Evolutionary conservation across 2,329 filamentous ascomycete genomes (phyloP).

Genomic region (Plenodomus biglobosus): DNA sequence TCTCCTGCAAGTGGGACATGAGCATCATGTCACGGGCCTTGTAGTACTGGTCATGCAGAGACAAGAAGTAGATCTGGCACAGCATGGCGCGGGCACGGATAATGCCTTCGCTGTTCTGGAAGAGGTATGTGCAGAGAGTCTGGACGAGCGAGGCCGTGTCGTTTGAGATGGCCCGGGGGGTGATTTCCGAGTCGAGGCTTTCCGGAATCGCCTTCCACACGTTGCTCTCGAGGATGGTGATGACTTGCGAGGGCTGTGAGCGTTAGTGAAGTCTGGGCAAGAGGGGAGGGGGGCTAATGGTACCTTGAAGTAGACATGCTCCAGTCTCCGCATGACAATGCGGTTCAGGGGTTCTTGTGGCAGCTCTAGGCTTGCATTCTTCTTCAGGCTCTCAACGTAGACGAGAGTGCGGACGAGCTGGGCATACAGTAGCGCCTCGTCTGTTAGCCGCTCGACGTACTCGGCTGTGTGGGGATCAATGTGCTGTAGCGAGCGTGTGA

Average conservation of each 20-base stretch:
- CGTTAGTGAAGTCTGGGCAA: constrained; percentile 21
- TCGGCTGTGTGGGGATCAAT: constrained; percentile 98
- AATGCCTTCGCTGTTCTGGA: constrained; percentile 91
- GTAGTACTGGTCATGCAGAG: constrained; percentile 97
- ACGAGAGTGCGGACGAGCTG: constrained; percentile 85
- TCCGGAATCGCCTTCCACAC: constrained; percentile 80
- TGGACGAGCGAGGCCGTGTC: constrained; percentile 79
- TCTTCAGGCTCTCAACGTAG: constrained; percentile 81
- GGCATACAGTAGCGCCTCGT: constrained; percentile 89
- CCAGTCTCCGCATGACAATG: constrained; percentile 87
- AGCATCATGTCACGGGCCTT: constrained; percentile 98
- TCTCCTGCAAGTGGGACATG: constrained; percentile 98
- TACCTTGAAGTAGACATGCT: constrained; percentile 98
- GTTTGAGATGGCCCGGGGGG: constrained; percentile 66
- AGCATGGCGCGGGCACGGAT: constrained; percentile 96
- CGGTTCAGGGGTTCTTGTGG: constrained; percentile 89
- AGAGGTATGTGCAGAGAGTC: constrained; percentile 91
- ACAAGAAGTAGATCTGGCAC: constrained; percentile 97
- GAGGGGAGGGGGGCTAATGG: background rate
- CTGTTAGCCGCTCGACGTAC: constrained; percentile 92
- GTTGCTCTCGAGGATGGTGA: constrained; percentile 91
- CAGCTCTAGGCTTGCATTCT: constrained; percentile 68
- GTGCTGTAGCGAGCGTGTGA: constrained; percentile 92
- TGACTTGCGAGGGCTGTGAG: constrained; percentile 77
- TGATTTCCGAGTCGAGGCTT: constrained; percentile 74